phyloP scores from a whole-genome alignment of 1,284 basidiomycete genomes.

The Ceratorhiza oryzae-sativae region DNA sequence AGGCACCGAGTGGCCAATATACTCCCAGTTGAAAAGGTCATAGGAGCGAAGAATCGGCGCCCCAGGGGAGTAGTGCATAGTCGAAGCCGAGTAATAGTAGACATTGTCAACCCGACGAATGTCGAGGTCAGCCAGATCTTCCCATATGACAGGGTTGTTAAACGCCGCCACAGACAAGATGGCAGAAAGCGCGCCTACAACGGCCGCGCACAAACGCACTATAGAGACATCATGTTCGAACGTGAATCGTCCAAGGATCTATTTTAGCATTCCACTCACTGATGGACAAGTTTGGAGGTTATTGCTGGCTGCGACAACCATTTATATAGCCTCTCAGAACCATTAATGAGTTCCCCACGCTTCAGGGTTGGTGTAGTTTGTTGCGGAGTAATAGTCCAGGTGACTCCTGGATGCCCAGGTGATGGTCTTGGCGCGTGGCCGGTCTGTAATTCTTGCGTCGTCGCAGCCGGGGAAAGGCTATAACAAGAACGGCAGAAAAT shows the following conservation, averaged over 20 bases:
- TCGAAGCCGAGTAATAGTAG: constrained; percentile 46
- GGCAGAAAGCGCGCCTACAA: background rate
- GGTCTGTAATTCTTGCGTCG: background rate
- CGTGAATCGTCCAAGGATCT: background rate
- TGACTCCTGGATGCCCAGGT: background rate
- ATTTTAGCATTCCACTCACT: background rate
- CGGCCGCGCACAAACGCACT: background rate
- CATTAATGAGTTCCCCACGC: no score
- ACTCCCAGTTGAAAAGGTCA: constrained; percentile 48
- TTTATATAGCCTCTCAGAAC: no score
- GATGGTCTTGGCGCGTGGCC: background rate
- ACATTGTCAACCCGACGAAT: constrained; percentile 42
- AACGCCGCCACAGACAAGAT: constrained; percentile 19
- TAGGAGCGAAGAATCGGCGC: constrained; percentile 47
- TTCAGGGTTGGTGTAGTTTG: no score
- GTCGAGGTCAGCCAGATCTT: constrained; percentile 47
- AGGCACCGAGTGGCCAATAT: constrained; percentile 48
- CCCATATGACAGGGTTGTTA: constrained; percentile 46
- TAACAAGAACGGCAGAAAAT: background rate
- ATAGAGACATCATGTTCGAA: background rate
- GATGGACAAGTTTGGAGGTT: background rate
- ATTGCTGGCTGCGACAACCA: no score
- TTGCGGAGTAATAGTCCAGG: no score
- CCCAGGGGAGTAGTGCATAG: constrained; percentile 44
- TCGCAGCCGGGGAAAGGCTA: background rate